These are phyloP conservation scores for Turnera subulata DNA, from an alignment of 345 rosid species.

Conservation along the genomic window DNA sequence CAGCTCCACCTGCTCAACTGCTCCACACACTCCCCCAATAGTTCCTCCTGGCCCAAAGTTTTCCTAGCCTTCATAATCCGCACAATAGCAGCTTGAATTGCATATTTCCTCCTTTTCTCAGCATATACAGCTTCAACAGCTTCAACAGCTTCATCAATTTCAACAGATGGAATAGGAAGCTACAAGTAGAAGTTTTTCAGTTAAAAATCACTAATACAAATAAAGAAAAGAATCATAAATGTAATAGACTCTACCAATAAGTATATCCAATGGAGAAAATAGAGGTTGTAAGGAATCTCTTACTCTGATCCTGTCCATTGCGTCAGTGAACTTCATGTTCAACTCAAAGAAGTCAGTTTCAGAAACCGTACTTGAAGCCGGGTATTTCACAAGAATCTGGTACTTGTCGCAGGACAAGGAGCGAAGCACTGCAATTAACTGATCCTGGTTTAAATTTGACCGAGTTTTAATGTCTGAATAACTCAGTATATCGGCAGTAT, in stretches of 20 bases:
- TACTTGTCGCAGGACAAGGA: constrained; percentile 21
- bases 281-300: constrained; percentile 9
- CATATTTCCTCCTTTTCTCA: constrained; percentile 82
- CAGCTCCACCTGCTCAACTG: constrained; percentile 85
- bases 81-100: constrained; percentile 95
- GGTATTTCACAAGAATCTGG: constrained; percentile 21
- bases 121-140: too few relatives aligned
- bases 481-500: constrained; percentile 67
- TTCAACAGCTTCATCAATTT: constrained; percentile 85
- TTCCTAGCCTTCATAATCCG: constrained; percentile 97
- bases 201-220: neutral
- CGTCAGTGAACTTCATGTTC: constrained; percentile 58
- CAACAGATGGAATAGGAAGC: constrained; percentile 94
- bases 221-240: neutral
- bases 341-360: constrained; percentile 17
- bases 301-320: constrained; percentile 96
- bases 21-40: constrained; percentile 86
- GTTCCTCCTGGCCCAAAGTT: constrained; percentile 74
- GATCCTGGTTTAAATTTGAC: constrained; percentile 76
- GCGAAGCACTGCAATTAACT: constrained; percentile 45
- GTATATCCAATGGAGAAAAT: constrained; percentile 7
- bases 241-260: too few relatives aligned
- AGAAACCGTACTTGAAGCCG: constrained; percentile 16
- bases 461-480: constrained; percentile 80
- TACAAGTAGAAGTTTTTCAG: constrained; percentile 5